A percentile compares a stretch with the other conserved stretches of the same genome.
These are phyloP conservation scores for Quillaja saponaria DNA, from an alignment of 306 rosid species.

Conservation along the genomic window DNA sequence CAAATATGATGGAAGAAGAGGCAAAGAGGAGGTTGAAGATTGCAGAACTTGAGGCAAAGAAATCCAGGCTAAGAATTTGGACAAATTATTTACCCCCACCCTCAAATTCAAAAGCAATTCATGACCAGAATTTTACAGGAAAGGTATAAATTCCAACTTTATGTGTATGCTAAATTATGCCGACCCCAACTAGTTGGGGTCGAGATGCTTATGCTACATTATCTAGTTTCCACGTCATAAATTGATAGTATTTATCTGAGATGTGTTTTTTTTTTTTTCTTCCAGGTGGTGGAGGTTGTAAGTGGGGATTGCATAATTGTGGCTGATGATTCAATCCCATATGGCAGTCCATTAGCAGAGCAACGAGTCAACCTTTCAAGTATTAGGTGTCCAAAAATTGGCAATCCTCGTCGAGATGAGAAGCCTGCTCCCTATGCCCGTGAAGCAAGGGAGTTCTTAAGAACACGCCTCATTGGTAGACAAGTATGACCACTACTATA, in stretches of 20 bases:
- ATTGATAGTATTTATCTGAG: conserved; percentile 17
- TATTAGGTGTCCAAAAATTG: conserved; percentile 95
- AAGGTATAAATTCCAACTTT: conserved; percentile 56
- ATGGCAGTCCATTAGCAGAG: conserved; percentile 90
- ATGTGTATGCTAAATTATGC: neutral
- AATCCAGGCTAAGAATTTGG: conserved; percentile 74
- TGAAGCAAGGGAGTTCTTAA: conserved; percentile 94
- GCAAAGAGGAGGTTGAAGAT: conserved; percentile 77
- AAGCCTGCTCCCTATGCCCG: conserved; percentile 99
- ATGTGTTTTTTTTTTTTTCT: conserved; percentile 17
- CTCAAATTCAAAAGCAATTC: conserved; percentile 95
- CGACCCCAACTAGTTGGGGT: too few relatives aligned
- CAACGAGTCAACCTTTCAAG: conserved; percentile 95
- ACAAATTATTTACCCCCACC: conserved; percentile 87
- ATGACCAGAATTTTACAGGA: conserved; percentile 89
- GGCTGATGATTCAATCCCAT: conserved; percentile 92
- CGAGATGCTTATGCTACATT: neutral
- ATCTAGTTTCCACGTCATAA: neutral
- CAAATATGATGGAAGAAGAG: conserved; percentile 96
- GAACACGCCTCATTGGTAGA: conserved; percentile 85
- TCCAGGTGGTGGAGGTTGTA: conserved; percentile 97
- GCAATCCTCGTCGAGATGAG: conserved; percentile 97
- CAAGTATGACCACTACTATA: conserved; percentile 58
- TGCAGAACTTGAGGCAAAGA: conserved; percentile 91
- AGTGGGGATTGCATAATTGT: conserved; percentile 92